These are phyloP conservation scores for Gnomoniopsis sp. DNA, from an alignment of 2,329 filamentous ascomycete species.

Conservation along the genomic window DNA sequence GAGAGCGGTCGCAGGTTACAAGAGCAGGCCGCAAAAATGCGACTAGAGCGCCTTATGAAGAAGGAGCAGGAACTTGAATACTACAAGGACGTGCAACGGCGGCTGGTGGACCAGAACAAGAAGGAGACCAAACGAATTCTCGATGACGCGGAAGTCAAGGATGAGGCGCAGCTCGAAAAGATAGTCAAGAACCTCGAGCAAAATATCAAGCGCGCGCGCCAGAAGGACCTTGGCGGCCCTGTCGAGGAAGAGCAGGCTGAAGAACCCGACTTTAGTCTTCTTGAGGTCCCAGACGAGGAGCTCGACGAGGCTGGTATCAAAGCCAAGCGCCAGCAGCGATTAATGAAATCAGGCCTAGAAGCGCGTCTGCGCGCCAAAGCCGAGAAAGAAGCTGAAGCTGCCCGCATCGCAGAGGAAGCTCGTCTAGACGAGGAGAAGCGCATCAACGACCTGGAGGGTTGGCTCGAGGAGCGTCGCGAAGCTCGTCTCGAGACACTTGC, in stretches of 20 bases:
- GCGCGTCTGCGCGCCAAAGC: slow-evolving; percentile 90
- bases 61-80: slow-evolving; percentile 96
- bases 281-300: slow-evolving; percentile 87
- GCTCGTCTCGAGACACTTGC: slow-evolving; percentile 69
- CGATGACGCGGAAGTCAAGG: slow-evolving; percentile 87
- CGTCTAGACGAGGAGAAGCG: slow-evolving; percentile 79
- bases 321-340: slow-evolving; percentile 84
- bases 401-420: slow-evolving; percentile 77
- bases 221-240: slow-evolving; percentile 84
- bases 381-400: slow-evolving; percentile 92
- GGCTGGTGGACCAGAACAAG: slow-evolving; percentile 74
- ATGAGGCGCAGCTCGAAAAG: slow-evolving; percentile 81
- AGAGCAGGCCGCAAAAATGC: slow-evolving; percentile 96
- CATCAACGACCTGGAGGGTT: slow-evolving; percentile 78
- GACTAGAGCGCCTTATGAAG: slow-evolving; percentile 87
- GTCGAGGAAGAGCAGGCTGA: slow-evolving; percentile 77
- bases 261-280: slow-evolving; percentile 78
- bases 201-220: slow-evolving; percentile 82
- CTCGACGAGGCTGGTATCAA: slow-evolving; percentile 89
- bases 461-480: slow-evolving; percentile 78
- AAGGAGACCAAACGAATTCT: slow-evolving; percentile 85
- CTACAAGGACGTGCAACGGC: slow-evolving; percentile 77
- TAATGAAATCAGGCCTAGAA: slow-evolving; percentile 93
- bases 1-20: slow-evolving; percentile 89
- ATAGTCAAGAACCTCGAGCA: slow-evolving; percentile 87